Evolutionary conservation across 148 eudicot species (phyloP), one percentile per base, ranked within the genome.

Genomic region (Gaultheria prostrata): DNA sequence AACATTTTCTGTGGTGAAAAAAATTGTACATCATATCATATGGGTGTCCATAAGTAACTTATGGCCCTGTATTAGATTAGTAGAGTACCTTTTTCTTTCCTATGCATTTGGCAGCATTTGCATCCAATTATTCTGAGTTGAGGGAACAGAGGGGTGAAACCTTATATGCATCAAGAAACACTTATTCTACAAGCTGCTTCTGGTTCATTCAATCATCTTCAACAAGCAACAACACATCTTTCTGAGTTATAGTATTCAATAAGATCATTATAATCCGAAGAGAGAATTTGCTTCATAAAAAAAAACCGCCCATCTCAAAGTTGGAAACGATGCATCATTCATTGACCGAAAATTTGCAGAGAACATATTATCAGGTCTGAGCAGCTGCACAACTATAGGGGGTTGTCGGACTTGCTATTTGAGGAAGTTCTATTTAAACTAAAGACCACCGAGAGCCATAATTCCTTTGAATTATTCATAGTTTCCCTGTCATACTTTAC

Each of bases 91-190:
- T 39, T 67, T 67, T 56, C 21, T 56, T 78, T 78, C 69, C 2
- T 4, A 10, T 30, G 81, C 63, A 56, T 78, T 78, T 78, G 49
- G 67, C 80, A 78, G 80, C 80, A 77, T 51, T 51, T 53, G 63
- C 35, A 14, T 8, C 9, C 6, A 24, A 50, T 28, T 8, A 33
- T 33, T 13, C 45, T 14, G 63, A 45, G 72, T 61, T 35, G 10
- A n/a, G 72, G 30, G 26, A 43, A 17, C 32, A 76, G 57, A 0
- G 33, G 57, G 10, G 33, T 24, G 49, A 28, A 32, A 15, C 35
- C 48, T 35, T 21, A 18, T 7, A 33, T 8, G 76, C 24, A 71
- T 3, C 75, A 32, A 11, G 13, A 8, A 33, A 33, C 35, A 32
- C 8, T 33, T 70, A 32, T 33, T 30, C 15, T 20, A 73, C 26